phyloP scores from a whole-genome alignment of 345 rosid genomes.

The Brassica cretica region DNA sequence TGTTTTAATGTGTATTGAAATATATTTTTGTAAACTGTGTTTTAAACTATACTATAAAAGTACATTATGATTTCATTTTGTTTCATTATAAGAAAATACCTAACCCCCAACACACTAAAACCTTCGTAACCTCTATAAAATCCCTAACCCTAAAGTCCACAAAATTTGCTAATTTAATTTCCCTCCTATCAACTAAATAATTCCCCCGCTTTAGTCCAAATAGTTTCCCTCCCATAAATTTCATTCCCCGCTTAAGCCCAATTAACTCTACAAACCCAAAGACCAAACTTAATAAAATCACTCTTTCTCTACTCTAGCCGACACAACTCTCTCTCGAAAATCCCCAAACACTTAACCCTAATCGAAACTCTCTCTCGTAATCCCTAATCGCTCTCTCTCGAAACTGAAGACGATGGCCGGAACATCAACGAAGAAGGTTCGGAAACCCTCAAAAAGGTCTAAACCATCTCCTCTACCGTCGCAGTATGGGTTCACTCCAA shows the following conservation, averaged over 20 bases:
- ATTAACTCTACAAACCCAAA: too few relatives aligned
- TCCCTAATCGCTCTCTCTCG: not conserved
- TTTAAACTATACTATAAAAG: too few relatives aligned
- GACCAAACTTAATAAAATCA: not conserved
- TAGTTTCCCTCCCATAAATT: too few relatives aligned
- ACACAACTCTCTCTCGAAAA: not conserved
- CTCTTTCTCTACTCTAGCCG: not conserved
- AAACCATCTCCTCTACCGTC: not conserved
- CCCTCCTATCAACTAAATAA: not conserved
- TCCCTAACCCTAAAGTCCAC: not conserved
- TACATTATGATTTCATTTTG: too few relatives aligned
- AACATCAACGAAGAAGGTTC: not conserved
- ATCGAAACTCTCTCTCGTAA: not conserved
- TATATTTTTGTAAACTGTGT: too few relatives aligned
- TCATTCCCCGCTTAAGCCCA: not conserved
- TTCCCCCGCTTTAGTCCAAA: not conserved
- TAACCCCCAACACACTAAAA: too few relatives aligned
- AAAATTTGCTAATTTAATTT: not conserved
- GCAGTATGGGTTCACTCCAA: not conserved
- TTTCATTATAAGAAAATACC: too few relatives aligned
- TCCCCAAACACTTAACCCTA: not conserved
- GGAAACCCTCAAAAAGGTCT: not conserved
- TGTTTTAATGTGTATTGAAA: not conserved
- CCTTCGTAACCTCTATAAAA: not conserved
- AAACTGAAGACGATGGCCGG: not conserved